These are phyloP conservation scores for Podospora pseudocomata DNA, from an alignment of 495 filamentous ascomycete species.

Conservation along the genomic window DNA sequence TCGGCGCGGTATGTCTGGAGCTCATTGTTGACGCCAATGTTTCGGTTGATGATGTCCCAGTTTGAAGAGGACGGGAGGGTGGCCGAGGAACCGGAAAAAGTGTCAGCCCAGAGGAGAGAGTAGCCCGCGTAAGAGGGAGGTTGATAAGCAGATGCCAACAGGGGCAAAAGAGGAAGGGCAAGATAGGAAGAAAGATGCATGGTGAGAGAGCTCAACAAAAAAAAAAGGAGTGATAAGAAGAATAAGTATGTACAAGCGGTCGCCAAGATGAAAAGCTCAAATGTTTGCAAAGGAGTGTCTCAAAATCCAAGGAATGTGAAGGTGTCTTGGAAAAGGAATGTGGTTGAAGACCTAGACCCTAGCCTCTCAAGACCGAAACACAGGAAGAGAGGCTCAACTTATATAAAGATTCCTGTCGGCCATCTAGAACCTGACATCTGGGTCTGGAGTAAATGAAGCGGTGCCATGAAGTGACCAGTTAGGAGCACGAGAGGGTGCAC, in stretches of 20 bases:
- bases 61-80: slow-evolving; percentile 31
- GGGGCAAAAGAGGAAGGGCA: slow-evolving; percentile 16
- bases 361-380: background rate
- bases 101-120: slow-evolving; percentile 38
- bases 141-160: slow-evolving; percentile 28
- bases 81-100: slow-evolving; percentile 33
- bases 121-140: slow-evolving; percentile 35
- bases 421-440: background rate
- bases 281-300: background rate
- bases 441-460: background rate
- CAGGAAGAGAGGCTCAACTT: background rate
- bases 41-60: slow-evolving; percentile 43
- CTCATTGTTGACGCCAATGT: slow-evolving; percentile 43
- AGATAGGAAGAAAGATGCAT: slow-evolving; percentile 4
- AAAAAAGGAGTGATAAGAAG: background rate
- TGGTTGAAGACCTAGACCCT: background rate
- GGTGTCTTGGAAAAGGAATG: background rate
- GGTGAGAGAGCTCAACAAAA: background rate
- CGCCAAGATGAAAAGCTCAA: background rate
- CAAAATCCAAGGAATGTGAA: background rate
- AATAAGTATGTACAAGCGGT: background rate
- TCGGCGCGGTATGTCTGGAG: slow-evolving; percentile 40
- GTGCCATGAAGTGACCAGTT: background rate
- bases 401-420: background rate
- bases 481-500: background rate